Base-by-base conservation (phyloP, 1,139 yeast species). In the Kodamaea sp. region DNA sequence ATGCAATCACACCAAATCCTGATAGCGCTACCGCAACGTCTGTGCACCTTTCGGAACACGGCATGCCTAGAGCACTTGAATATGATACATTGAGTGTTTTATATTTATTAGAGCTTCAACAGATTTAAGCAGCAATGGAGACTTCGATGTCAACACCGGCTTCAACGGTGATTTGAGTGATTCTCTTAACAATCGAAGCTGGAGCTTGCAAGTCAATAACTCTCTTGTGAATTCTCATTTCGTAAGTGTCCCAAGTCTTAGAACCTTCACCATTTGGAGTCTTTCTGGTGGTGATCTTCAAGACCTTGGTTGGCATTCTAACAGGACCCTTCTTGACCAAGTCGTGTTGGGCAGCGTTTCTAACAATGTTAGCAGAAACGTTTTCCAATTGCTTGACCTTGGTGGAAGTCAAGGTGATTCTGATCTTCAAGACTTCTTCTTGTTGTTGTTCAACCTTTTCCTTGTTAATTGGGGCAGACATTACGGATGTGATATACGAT, bases 251-350 rank as follows among this genome's bases (percentile, higher is more conserved):
- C 97, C 97, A 94, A 65, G 99, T 94, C 90, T 94, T 92, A 64
- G 98, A 92, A 90, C 99, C 99, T 81, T 94, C 97, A 90, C 99
- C 99, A 75, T 94, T 94, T 67, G 99, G 99, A 69, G 98, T 84
- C 89, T 94, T 94, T 87, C 99, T 90, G 86, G 99, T 92, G 79
- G 96, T 82, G 79, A 94, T 82, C 78, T 86, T 89, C 70, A 94
- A 86, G 62, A 86, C 95, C 85, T 90, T 94, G 77, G 98, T 94
- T 79, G 99, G 99, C 79, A 94, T 78, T 85, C 98, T 88, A 68
- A 94, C 96, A 61, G 98, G 98, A 66, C 99, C 99, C 81, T 88
- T 87, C 81, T 84, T 86, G 73, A 79, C 81, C 65, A 88, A 79
- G 65, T 84, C 73, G 75, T 80, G 75, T 71, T 78, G 79, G 70